Percentiles rank a stretch among this genome's conserved stretches.
These are phyloP conservation scores for Pelargonium nanum DNA, from an alignment of 345 rosid genomes.

Conservation along the genomic window DNA sequence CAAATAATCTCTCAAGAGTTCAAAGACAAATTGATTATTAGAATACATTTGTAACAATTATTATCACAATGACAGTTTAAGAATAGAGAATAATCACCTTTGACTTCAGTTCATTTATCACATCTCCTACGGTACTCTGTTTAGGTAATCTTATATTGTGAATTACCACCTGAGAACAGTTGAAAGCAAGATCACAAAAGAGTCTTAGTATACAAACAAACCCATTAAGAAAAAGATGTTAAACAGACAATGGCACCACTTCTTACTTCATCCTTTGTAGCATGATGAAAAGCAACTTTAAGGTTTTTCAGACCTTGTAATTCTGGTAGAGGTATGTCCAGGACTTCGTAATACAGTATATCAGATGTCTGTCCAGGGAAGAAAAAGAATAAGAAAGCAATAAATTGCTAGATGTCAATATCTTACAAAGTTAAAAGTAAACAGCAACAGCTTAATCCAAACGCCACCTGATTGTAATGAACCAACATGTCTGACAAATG, in stretches of 20 bases:
- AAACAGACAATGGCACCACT: no score
- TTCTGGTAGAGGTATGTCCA: slow-evolving; percentile 98
- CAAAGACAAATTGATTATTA: neutral
- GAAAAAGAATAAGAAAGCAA: slow-evolving; percentile 10
- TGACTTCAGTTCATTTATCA: slow-evolving; percentile 73
- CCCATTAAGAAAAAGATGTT: no score
- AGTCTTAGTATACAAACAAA: no score
- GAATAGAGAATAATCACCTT: slow-evolving; percentile 38
- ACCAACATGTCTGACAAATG: slow-evolving; percentile 30
- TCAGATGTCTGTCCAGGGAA: slow-evolving; percentile 63
- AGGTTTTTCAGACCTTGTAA: slow-evolving; percentile 83
- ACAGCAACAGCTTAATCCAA: slow-evolving; percentile 7
- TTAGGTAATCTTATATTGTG: slow-evolving; percentile 88
- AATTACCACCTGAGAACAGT: slow-evolving; percentile 45
- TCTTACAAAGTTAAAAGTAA: neutral
- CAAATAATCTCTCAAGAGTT: no score
- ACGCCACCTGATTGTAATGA: slow-evolving; percentile 27
- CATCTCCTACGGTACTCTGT: slow-evolving; percentile 93
- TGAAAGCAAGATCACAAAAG: slow-evolving; percentile 5
- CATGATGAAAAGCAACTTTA: slow-evolving; percentile 84
- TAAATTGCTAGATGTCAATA: neutral
- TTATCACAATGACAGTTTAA: neutral
- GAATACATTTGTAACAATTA: neutral
- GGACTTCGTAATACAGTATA: slow-evolving; percentile 87
- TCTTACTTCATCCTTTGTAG: slow-evolving; percentile 66